Conservation (phyloP, 805 yeast genomes). For the Yarrowia sp. region DNA sequence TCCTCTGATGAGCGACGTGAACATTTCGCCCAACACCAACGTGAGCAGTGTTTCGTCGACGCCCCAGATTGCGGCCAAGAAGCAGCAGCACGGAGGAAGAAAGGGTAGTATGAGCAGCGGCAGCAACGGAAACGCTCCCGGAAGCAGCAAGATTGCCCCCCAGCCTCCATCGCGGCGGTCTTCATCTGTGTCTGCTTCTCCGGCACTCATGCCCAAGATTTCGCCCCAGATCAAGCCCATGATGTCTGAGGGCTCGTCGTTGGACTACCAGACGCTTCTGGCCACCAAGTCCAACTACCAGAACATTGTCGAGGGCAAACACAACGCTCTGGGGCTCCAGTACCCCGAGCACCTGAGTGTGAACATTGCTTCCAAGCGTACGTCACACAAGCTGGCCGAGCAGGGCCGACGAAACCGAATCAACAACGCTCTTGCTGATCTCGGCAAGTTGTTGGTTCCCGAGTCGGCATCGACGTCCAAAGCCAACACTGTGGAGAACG, state of each 20-base stretch:
- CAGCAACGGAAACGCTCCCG: background rate
- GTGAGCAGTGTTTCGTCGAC: conserved; percentile 1
- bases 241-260: background rate
- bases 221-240: conserved; percentile 31
- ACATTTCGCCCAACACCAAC: conserved; percentile 9
- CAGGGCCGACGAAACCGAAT: conserved; percentile 93
- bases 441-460: conserved; percentile 66
- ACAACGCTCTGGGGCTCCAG: conserved; percentile 42
- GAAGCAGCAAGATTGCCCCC: conserved; percentile 3
- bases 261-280: conserved; percentile 31
- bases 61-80: conserved; percentile 13
- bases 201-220: conserved; percentile 33
- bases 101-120: background rate
- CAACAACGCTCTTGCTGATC: conserved; percentile 78
- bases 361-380: conserved; percentile 50
- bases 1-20: conserved; percentile 20
- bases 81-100: background rate
- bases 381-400: conserved; percentile 87
- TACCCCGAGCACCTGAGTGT: conserved; percentile 43
- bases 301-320: conserved; percentile 44
- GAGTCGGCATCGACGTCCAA: conserved; percentile 63
- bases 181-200: conserved; percentile 29
- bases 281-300: conserved; percentile 45
- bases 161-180: conserved; percentile 19
- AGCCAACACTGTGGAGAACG: conserved; percentile 93